These are phyloP conservation scores for Daldinia decipiens DNA, from an alignment of 495 filamentous ascomycete genomes.

Conservation along the genomic window DNA sequence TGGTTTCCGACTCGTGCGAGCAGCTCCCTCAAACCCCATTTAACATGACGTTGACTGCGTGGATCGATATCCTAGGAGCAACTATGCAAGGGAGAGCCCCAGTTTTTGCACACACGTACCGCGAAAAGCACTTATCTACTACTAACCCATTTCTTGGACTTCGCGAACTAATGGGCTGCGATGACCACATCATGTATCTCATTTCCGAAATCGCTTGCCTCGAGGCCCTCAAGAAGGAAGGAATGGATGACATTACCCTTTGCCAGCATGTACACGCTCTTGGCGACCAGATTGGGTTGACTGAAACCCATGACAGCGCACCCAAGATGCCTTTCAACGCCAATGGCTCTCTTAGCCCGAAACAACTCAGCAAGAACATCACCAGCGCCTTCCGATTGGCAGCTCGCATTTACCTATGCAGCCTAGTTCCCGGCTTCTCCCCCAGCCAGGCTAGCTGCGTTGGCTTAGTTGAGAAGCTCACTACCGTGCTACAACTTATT, in stretches of 20 bases:
- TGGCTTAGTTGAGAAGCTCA: constrained; percentile 78
- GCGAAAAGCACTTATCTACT: constrained; percentile 82
- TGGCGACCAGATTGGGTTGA: constrained; percentile 82
- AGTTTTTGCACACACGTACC: constrained; percentile 89
- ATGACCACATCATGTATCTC: constrained; percentile 96
- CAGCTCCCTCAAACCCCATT: constrained; percentile 76
- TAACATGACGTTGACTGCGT: constrained; percentile 93
- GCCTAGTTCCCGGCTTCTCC: constrained; percentile 87
- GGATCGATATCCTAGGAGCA: constrained; percentile 96
- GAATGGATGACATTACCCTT: constrained; percentile 81
- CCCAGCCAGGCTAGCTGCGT: constrained; percentile 73
- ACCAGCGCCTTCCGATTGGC: constrained; percentile 89
- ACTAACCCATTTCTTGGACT: constrained; percentile 76
- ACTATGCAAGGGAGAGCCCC: constrained; percentile 91
- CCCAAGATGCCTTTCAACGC: constrained; percentile 66
- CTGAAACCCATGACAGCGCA: constrained; percentile 67
- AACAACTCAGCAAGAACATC: constrained; percentile 84
- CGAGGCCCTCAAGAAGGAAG: constrained; percentile 84
- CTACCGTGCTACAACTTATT: constrained; percentile 76
- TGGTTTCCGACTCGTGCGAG: constrained; percentile 66
- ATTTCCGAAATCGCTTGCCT: constrained; percentile 97
- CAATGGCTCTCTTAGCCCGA: constrained; percentile 81
- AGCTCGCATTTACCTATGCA: constrained; percentile 94
- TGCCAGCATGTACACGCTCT: constrained; percentile 86
- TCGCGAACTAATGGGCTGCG: constrained; percentile 95